These are phyloP conservation scores for Colletotrichum sp. DNA, from an alignment of 2,329 filamentous ascomycete species.

Conservation along the genomic window DNA sequence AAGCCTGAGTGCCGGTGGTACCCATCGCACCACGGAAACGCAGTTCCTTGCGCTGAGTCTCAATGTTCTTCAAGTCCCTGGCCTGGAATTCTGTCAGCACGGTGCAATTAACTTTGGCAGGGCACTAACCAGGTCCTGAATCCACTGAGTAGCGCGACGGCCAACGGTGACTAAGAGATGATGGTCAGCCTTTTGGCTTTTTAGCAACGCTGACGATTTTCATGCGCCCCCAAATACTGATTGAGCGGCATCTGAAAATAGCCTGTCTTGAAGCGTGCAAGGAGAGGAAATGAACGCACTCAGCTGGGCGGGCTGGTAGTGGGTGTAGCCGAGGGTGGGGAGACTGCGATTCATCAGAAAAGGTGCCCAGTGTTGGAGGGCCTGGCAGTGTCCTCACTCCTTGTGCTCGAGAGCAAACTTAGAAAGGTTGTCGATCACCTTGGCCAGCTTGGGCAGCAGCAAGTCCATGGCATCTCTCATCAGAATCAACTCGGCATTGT, in stretches of 20 bases:
- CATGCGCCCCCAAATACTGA: neutral
- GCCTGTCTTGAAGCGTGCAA: neutral
- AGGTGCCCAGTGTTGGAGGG: neutral
- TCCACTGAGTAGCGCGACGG: neutral
- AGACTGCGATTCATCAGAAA: neutral
- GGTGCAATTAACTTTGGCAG: neutral
- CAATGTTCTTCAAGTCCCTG: slow-evolving; percentile 75
- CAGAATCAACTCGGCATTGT: slow-evolving; percentile 81
- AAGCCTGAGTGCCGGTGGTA: slow-evolving; percentile 80
- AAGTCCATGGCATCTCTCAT: slow-evolving; percentile 72
- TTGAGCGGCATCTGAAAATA: slow-evolving; percentile 48
- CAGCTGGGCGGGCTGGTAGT: slow-evolving; percentile 66
- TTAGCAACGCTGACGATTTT: neutral
- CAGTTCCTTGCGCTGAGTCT: slow-evolving; percentile 69
- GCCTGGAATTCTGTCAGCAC: slow-evolving; percentile 33
- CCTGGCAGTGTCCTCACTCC: slow-evolving; percentile 31
- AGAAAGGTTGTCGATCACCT: slow-evolving; percentile 76
- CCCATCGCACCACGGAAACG: slow-evolving; percentile 74
- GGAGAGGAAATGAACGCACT: slow-evolving; percentile 56
- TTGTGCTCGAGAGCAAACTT: slow-evolving; percentile 71
- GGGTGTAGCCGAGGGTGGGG: slow-evolving; percentile 79
- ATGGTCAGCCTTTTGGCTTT: neutral
- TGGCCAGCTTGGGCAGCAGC: slow-evolving; percentile 79
- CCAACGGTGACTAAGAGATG: slow-evolving; percentile 34
- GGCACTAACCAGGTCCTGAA: neutral